phyloP scores from a whole-genome alignment of 106 monocot genomes.

The Acanthochlamys bracteata region DNA sequence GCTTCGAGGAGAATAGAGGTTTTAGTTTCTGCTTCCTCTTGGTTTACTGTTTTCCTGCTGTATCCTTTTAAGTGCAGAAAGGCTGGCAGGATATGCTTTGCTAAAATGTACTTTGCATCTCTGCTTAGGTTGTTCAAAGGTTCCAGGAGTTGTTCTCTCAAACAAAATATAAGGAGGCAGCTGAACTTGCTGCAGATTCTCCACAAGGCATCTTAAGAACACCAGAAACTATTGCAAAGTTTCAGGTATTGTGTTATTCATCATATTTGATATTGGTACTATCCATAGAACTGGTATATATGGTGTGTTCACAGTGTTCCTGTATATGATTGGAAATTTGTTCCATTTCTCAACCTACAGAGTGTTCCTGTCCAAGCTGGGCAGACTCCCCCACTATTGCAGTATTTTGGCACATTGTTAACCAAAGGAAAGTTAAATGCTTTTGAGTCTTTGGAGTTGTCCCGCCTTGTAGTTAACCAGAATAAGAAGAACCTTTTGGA shows the following conservation, averaged over 20 bases:
- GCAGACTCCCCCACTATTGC: constrained; percentile 89
- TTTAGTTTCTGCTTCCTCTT: too few relatives aligned
- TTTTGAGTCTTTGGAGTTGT: constrained; percentile 92
- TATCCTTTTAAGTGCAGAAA: too few relatives aligned
- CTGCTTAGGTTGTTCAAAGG: constrained; percentile 83
- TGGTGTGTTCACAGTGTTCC: too few relatives aligned
- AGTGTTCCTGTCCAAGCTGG: constrained; percentile 98
- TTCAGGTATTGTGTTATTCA: constrained; percentile 55
- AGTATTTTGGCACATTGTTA: constrained; percentile 95
- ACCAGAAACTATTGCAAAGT: constrained; percentile 94
- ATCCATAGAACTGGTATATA: too few relatives aligned
- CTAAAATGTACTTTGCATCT: not conserved
- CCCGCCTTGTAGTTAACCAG: constrained; percentile 97
- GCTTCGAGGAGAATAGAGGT: too few relatives aligned
- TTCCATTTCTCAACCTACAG: constrained; percentile 19
- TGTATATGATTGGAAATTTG: not conserved
- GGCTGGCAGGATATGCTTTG: too few relatives aligned
- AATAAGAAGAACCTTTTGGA: constrained; percentile 97
- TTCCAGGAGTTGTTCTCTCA: constrained; percentile 95
- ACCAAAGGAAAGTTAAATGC: constrained; percentile 89
- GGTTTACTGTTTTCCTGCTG: too few relatives aligned
- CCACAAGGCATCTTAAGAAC: constrained; percentile 90
- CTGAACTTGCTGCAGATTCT: constrained; percentile 97
- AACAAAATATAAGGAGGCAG: constrained; percentile 97
- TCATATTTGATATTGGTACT: not conserved